Evolutionary conservation across 1,284 basidiomycete species (phyloP).

Genomic region (Amylostereum chailletii): DNA sequence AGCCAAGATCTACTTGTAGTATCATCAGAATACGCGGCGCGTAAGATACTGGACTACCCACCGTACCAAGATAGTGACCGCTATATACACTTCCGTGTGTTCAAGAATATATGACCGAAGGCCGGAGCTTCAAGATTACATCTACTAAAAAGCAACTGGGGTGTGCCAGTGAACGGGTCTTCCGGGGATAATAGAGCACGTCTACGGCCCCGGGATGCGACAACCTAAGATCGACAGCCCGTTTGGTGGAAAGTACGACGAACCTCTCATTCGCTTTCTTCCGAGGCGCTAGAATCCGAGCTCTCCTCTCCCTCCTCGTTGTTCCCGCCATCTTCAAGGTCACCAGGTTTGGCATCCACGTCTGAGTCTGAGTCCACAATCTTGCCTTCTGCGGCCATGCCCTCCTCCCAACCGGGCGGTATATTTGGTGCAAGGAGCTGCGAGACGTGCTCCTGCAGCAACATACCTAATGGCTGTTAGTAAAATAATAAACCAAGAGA

Average conservation of each 20-base stretch:
- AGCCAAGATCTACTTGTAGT: too few relatives aligned
- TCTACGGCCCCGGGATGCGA: too few relatives aligned
- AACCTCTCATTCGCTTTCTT: slow-evolving; percentile 10
- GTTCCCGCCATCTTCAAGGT: slow-evolving; percentile 5
- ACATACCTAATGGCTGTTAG: slow-evolving; percentile 37
- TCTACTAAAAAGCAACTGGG: too few relatives aligned
- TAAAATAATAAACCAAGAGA: not conserved
- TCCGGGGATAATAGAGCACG: too few relatives aligned
- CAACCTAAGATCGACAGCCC: not conserved
- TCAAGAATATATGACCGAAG: too few relatives aligned
- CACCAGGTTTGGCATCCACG: slow-evolving; percentile 1
- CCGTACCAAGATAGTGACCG: too few relatives aligned
- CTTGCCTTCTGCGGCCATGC: slow-evolving; percentile 12
- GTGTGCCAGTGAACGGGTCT: too few relatives aligned
- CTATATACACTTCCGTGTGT: too few relatives aligned
- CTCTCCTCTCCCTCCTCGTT: slow-evolving; percentile 11
- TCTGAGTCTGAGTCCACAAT: slow-evolving; percentile 4
- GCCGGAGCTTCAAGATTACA: too few relatives aligned
- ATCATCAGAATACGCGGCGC: too few relatives aligned
- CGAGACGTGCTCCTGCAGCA: slow-evolving; percentile 57
- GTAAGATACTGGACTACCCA: too few relatives aligned
- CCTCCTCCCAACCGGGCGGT: slow-evolving; percentile 34
- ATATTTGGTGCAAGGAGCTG: slow-evolving; percentile 28
- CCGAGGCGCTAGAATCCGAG: slow-evolving; percentile 5
- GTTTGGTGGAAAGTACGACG: not conserved